Evolutionary conservation across 306 rosid species (phyloP).

Genomic region (Alnus rubra): DNA sequence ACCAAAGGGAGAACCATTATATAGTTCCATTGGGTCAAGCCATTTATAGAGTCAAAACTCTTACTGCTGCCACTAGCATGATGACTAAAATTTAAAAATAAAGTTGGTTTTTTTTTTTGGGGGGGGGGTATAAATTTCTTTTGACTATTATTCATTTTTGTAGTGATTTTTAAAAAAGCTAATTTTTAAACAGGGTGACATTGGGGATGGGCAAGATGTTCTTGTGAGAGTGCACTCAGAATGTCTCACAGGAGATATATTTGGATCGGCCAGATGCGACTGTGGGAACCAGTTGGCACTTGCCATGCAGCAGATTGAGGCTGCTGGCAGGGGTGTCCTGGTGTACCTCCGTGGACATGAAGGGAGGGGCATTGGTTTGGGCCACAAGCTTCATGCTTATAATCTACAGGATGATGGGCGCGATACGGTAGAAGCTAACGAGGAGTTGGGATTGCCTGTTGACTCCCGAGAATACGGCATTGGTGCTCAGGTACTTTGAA

Average conservation of each 20-base stretch:
- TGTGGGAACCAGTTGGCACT: conserved; percentile 91
- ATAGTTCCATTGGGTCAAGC: no score
- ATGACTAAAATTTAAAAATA: neutral
- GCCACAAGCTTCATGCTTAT: conserved; percentile 94
- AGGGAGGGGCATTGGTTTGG: conserved; percentile 97
- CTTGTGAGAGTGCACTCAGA: conserved; percentile 97
- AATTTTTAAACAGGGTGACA: conserved; percentile 67
- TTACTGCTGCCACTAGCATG: neutral
- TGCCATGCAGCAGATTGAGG: conserved; percentile 93
- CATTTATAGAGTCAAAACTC: no score
- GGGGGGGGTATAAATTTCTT: neutral
- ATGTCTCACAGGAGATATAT: conserved; percentile 97
- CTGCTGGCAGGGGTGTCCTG: conserved; percentile 90
- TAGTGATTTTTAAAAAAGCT: conserved; percentile 16
- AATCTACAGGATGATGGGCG: conserved; percentile 83
- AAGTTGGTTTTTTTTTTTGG: neutral
- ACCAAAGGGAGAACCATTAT: neutral
- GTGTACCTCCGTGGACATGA: conserved; percentile 93
- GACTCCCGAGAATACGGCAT: conserved; percentile 97
- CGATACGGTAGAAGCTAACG: conserved; percentile 93
- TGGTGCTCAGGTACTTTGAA: conserved; percentile 79
- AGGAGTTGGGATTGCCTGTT: conserved; percentile 90
- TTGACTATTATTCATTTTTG: neutral
- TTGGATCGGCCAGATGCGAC: conserved; percentile 95
- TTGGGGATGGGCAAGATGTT: conserved; percentile 82